phyloP scores from a whole-genome alignment of 768 basidiomycete species.

The Strobilomyces echinocephalus region DNA sequence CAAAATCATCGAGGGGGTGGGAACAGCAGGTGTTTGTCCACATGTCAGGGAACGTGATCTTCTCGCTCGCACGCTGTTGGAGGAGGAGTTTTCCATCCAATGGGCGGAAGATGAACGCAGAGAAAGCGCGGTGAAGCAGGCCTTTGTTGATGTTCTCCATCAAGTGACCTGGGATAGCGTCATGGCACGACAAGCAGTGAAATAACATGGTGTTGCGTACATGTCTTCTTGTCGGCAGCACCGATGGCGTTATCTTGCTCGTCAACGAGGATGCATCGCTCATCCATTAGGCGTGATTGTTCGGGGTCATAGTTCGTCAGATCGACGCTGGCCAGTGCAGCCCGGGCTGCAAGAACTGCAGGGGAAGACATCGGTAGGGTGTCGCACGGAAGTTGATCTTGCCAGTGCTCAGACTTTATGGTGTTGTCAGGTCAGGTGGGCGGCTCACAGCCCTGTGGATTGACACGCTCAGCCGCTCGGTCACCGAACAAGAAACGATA shows the following conservation, averaged over 20 bases:
- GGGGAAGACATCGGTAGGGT: slow-evolving; percentile 48
- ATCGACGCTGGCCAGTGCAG: slow-evolving; percentile 69
- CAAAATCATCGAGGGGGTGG: slow-evolving; percentile 91
- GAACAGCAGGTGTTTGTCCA: slow-evolving; percentile 99
- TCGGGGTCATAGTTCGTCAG: slow-evolving; percentile 84
- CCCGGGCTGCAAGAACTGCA: slow-evolving; percentile 57
- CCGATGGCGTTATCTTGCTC: slow-evolving; percentile 82
- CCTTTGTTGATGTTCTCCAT: slow-evolving; percentile 97
- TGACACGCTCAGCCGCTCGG: neutral
- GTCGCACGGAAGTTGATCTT: neutral
- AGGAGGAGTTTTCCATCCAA: slow-evolving; percentile 89
- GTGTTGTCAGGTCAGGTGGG: neutral
- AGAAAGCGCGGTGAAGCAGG: slow-evolving; percentile 95
- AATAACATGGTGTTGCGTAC: slow-evolving; percentile 42
- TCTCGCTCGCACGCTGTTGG: slow-evolving; percentile 94
- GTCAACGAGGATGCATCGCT: slow-evolving; percentile 88
- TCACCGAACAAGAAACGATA: neutral
- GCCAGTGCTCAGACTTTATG: slow-evolving; percentile 4
- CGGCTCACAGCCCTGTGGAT: neutral
- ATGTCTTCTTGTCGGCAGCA: slow-evolving; percentile 93
- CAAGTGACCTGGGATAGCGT: slow-evolving; percentile 60
- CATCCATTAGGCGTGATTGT: slow-evolving; percentile 94
- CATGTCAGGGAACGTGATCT: slow-evolving; percentile 99
- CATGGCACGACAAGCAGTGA: neutral
- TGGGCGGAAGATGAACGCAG: slow-evolving; percentile 93